Base-by-base conservation (phyloP, 371 early-diverging fungal genomes). In the Encephalitozoon romaleae region DNA sequence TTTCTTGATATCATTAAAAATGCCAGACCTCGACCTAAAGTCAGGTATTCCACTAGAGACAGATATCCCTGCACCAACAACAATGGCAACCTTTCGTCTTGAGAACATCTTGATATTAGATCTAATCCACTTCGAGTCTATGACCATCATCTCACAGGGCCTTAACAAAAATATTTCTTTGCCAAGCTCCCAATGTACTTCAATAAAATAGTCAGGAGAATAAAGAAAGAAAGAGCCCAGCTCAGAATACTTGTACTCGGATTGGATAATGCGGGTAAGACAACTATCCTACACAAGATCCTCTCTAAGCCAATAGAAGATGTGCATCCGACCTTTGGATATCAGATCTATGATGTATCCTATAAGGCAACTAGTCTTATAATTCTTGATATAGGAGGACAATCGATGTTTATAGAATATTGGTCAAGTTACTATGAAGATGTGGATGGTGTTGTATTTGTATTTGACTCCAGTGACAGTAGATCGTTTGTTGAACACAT, bases 341-440 rank as follows among this genome's bases (percentile, higher is more conserved):
- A 83, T 68, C 64, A 79, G 30, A 74, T 81, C 39, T 45, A 69
- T 51, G 53, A 21, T 9, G 32, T 34, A 38, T n/a, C 26, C 8
- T 74, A 80, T 26, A 74, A 72, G 68, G 87, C 88, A 6, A 91
- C 87, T 86, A 88, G 87, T 76, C 84, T 95, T 70, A 91, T 91
- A 78, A 85, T 93, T 55, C 91, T 94, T 92, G 99, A 99, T 84
- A 91, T 99, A 28, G 99, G 99, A 34, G 99, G 99, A 0, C 98
- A 99, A 82, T 90, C 90, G 72, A 90, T 92, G 0, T 93, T 99
- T 72, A 88, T 95, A 43, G 90, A 93, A 2, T 97, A 94, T 81
- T 99, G 98, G 97, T 87, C 94, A 54, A 97, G 96, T 86, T 97
- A 97, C 85, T 97, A 95, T 89, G 98, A 96, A 82, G 91, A 93